Evolutionary conservation across 495 filamentous ascomycete genomes (phyloP), one percentile per base, ranked within the genome.

Genomic region (Pyrenula aspistea): DNA sequence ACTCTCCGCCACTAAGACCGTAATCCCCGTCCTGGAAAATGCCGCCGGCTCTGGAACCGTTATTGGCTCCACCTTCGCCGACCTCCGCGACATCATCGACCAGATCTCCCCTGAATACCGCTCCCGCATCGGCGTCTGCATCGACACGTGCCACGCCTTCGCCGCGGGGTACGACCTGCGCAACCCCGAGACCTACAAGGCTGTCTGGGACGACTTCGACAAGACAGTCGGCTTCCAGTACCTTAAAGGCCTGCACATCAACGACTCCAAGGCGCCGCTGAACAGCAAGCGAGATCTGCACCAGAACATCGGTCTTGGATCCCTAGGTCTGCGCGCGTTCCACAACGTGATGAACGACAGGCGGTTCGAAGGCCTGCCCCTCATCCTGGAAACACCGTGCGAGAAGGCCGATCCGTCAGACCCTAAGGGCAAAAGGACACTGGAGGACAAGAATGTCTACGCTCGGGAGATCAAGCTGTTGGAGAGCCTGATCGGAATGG

Each of bases 61-160:
- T n/a, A 81, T 98, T 56, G 93, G 93, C 53, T 82, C 79, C 22
- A 80, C 77, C 0, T 94, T 96, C 60, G 82, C 88, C 61, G 91
- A 98, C 58, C 80, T 98, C 23, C 77, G 83, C 15, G 87, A 88
- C 62, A 87, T 96, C 55, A 90, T 98, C 60, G 76, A 75, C 23
- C 76, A 79, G 0, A 83, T 96, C 31, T 71, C 71, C 0, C 53
- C 65, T 22, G 79, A 87, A 22, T 78, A 93, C 67, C 95, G 96
- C 69, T 65, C 76, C 21, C 83, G 93, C n/a, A 85, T 98, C 11
- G 93, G 93, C 25, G 89, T 98, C 36, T 98, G 93, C 70, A 81
- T 98, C 48, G 93, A 98, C 65, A 97, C 93, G 2, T 96, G 92
- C 72, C 93, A 98, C 73, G 81, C 89, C 61, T 96, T 96, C 64